Conservation (phyloP, 129 eudicot species). For the Logfia minima region DNA sequence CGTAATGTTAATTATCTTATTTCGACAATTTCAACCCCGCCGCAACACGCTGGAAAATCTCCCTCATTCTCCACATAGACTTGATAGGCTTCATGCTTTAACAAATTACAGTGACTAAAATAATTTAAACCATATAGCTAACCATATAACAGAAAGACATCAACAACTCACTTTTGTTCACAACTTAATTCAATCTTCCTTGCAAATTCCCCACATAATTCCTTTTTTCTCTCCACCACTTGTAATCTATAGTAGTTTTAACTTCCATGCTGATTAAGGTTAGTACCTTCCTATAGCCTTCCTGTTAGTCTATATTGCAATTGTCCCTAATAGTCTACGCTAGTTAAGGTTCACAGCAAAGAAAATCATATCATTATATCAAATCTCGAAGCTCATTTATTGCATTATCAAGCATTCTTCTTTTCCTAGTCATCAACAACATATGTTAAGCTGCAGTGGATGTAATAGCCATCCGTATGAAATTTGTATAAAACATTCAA, state of each 20-base stretch:
- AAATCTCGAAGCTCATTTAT: not conserved
- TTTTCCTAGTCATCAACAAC: not conserved
- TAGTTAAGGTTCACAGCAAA: no score
- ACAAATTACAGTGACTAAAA: not conserved
- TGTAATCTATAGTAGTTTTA: not conserved
- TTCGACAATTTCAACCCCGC: no score
- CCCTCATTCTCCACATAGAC: not conserved
- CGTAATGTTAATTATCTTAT: no score
- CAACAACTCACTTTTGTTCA: not conserved
- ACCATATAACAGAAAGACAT: constrained; percentile 5
- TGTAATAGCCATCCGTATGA: not conserved
- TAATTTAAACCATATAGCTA: constrained; percentile 2
- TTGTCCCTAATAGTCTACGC: not conserved
- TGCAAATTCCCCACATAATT: not conserved
- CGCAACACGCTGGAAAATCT: no score
- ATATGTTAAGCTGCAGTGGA: not conserved
- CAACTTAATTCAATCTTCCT: constrained; percentile 3
- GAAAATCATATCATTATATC: not conserved
- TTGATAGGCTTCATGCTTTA: not conserved
- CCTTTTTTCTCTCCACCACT: not conserved
- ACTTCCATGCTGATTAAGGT: not conserved
- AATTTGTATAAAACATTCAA: not conserved
- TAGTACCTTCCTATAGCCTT: not conserved
- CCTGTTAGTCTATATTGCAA: not conserved
- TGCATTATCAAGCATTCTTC: not conserved